Conservation (phyloP, 1,284 basidiomycete genomes). For the Ceratobasidium sp. region DNA sequence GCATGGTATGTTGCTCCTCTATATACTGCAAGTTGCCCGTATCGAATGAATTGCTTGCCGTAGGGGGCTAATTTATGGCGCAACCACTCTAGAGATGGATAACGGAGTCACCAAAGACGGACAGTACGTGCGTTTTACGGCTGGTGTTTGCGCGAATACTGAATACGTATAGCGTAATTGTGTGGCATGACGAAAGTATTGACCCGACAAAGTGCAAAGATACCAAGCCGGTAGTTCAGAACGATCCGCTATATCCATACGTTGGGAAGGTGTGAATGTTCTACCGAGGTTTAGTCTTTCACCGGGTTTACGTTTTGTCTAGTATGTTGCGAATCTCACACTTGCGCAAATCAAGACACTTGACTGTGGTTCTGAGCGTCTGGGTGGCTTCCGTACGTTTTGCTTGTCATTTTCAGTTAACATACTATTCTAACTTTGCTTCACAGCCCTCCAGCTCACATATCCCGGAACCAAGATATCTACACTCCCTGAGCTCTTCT, state of each 20-base stretch:
- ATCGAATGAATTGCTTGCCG: background rate
- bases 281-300: background rate
- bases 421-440: background rate
- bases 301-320: conserved; percentile 62
- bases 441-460: conserved; percentile 70
- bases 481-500: conserved; percentile 79
- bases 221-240: conserved; percentile 64
- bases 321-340: conserved; percentile 80
- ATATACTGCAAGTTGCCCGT: background rate
- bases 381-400: conserved; percentile 70
- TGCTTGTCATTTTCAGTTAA: background rate
- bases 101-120: conserved; percentile 74
- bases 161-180: conserved; percentile 66
- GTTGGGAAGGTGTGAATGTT: conserved; percentile 28
- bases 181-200: conserved; percentile 84
- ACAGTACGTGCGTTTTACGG: conserved; percentile 55
- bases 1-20: conserved; percentile 67
- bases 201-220: conserved; percentile 73
- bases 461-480: conserved; percentile 78
- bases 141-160: background rate
- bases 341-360: conserved; percentile 80
- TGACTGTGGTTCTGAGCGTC: conserved; percentile 80
- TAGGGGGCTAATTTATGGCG: conserved; percentile 79
- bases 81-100: conserved; percentile 81
- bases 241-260: conserved; percentile 54